Evolutionary conservation across 306 rosid genomes (phyloP).

Genomic region (Pyrus communis): DNA sequence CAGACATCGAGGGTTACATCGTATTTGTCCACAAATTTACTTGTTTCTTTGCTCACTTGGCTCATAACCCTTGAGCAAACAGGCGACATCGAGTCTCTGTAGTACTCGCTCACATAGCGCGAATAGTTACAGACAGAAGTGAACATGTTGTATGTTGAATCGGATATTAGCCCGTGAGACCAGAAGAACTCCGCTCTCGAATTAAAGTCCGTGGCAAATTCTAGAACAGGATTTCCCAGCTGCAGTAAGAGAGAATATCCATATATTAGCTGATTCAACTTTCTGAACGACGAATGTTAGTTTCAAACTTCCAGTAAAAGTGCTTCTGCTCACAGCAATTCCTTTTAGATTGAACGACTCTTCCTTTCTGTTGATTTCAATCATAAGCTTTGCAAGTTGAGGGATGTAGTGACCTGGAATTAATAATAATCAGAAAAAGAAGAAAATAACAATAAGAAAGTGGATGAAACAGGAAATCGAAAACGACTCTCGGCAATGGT

Average conservation of each 20-base stretch:
- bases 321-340: constrained; percentile 49
- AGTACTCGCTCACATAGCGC: constrained; percentile 34
- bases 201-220: constrained; percentile 32
- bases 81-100: constrained; percentile 25
- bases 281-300: background rate
- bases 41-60: constrained; percentile 64
- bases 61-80: constrained; percentile 48
- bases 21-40: constrained; percentile 66
- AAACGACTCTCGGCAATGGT: background rate
- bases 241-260: background rate
- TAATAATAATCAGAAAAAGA: background rate
- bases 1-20: constrained; percentile 87
- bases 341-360: constrained; percentile 55
- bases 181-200: constrained; percentile 43
- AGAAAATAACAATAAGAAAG: background rate
- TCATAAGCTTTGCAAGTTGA: constrained; percentile 62
- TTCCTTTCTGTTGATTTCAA: constrained; percentile 46
- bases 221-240: constrained; percentile 40
- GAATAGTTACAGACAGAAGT: constrained; percentile 37
- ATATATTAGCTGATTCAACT: background rate
- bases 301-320: background rate
- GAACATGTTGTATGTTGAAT: constrained; percentile 33
- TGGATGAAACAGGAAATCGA: background rate
- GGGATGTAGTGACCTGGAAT: constrained; percentile 74
- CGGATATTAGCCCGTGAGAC: constrained; percentile 49